Evolutionary conservation across 805 yeast species (phyloP), one percentile per base, ranked within the genome.

Genomic region (Candida pini): DNA sequence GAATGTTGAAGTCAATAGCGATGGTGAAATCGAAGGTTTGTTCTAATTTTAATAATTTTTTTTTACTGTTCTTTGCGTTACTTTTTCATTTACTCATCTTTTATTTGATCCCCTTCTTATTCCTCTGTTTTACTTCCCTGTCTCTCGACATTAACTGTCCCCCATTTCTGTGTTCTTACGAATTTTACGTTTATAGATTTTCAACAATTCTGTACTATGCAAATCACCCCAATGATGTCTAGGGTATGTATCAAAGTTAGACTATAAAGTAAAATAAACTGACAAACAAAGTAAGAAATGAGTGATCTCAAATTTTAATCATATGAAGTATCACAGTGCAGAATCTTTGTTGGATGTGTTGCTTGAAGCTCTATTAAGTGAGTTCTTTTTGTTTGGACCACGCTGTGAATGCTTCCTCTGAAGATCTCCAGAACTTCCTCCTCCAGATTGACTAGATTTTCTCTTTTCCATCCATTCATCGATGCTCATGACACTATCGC

Each of bases 11-110:
- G 92, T 90, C 35, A 78, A 83, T 58, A 83, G 86, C 21, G 71
- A 73, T 21, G 98, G 97, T 38, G 88, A 88, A 55, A 89, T 90
- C 48, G 95, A 87, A 51, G 97, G 97, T 20, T 70, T 89, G 58
- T 89, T 89, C 58, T 89, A 68, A 41, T 14, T 16, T 5, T 28
- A 18, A 18, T 16, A 14, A 26, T 26, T 12, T 13, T 15, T 26
- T 16, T 26, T 9, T 26, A 16, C 15, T n/a, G 12, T 7, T 18
- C 12, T 26, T 9, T 9, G 13, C 17, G 9, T 27, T 15, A 15
- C 17, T 27, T 15, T 27, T 15, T 16, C 13, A 3, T 15, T 27
- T 10, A 4, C 20, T 16, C 30, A 10, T 25, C 14, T 25, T 10
- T 25, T 7, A n/a, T 16, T 9, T 26, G 9, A 26, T 9, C 21